phyloP scores from a whole-genome alignment of 495 filamentous ascomycete genomes.

The Usnea hakonensis region DNA sequence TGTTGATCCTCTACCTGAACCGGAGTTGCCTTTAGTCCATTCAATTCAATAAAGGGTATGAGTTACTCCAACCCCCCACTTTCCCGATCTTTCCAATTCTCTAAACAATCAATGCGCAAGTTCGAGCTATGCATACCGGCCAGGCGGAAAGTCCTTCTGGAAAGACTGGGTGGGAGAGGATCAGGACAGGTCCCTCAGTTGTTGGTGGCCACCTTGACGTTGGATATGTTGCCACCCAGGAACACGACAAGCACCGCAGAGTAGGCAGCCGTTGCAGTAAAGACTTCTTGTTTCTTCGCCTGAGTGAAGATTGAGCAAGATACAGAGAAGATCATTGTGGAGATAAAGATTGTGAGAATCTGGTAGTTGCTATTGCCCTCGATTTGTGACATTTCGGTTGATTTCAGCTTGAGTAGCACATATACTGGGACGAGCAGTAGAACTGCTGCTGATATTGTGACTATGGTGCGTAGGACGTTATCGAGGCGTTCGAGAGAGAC shows the following conservation, averaged over 20 bases:
- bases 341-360: slow-evolving; percentile 13
- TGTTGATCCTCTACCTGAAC: neutral
- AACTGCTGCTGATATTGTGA: slow-evolving; percentile 1
- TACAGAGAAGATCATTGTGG: slow-evolving; percentile 23
- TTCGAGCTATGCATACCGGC: neutral
- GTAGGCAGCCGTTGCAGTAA: slow-evolving; percentile 26
- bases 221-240: slow-evolving; percentile 22
- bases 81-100: neutral
- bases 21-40: neutral
- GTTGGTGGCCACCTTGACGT: neutral
- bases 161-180: neutral
- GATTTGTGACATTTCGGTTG: slow-evolving; percentile 4
- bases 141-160: neutral
- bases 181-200: neutral
- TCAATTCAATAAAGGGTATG: neutral
- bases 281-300: slow-evolving; percentile 25
- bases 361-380: slow-evolving; percentile 7
- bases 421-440: slow-evolving; percentile 11
- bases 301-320: slow-evolving; percentile 21
- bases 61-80: neutral
- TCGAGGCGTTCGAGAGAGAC: slow-evolving; percentile 9
- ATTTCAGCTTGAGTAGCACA: slow-evolving; percentile 13
- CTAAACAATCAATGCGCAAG: neutral
- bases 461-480: slow-evolving; percentile 1
- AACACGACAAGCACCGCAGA: slow-evolving; percentile 27